Evolutionary conservation across 1,284 basidiomycete species (phyloP), one percentile per base, ranked within the genome.

Genomic region (Fomitopsis schrenkii): DNA sequence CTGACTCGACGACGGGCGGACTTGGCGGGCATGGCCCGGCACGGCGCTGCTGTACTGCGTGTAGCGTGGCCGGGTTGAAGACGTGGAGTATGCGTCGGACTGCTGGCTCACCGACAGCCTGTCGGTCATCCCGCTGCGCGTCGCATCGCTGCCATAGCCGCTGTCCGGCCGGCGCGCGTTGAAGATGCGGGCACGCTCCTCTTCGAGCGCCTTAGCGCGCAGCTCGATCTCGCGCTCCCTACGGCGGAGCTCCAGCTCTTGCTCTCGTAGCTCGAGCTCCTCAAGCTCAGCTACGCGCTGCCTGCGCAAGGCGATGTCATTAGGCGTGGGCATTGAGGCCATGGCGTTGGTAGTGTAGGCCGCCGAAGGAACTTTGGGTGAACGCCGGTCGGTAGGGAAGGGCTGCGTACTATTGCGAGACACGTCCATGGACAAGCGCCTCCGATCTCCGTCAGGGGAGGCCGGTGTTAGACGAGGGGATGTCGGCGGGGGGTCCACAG

Each of bases 171-270:
- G 53, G 28, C 70, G 68, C 12, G 70, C 57, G 5, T 59, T 69
- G 35, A 67, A 58, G 14, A 70, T 58, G 17, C 64, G 62, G 7
- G 67, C 55, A 14, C 68, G 70, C 40, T 70, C 70, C 58, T 62
- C 60, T 44, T 70, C 69, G 41, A 77, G 72, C 64, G 86, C 83
- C 40, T 77, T 76, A 15, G 82, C 72, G 17, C 79, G 76, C 62
- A 78, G 74, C 59, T 84, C 77, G 55, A 90, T 78, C 52, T 88
- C 86, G 22, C 81, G 80, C 70, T 90, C 87, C 45, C 83, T 80
- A 58, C 78, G 80, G 62, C 77, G 78, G 19, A 88, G 73, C 53
- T 82, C 80, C 44, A 79, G 75, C 61, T 86, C 84, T 63, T 80
- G 83, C 62, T 85, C 82, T 55, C 80, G 76, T 17, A 80, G 70